A percentile compares a stretch with the other conserved stretches of the same genome.
These are phyloP conservation scores for Wickerhamiella sergipiensis DNA, from an alignment of 805 yeast genomes.

Conservation along the genomic window DNA sequence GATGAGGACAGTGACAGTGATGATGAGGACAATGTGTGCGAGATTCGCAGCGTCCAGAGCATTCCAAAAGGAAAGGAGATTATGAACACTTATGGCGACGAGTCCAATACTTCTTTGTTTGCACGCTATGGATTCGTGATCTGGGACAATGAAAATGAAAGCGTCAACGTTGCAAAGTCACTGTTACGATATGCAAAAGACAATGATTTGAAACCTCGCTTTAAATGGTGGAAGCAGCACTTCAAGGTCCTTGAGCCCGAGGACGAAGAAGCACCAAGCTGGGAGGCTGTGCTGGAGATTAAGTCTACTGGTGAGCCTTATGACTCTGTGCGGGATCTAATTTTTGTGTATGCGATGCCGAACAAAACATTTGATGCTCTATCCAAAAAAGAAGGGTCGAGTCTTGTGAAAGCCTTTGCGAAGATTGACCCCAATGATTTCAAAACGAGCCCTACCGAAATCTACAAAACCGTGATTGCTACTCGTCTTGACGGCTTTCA, in stretches of 20 bases:
- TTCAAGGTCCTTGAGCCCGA: neutral
- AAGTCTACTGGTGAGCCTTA: neutral
- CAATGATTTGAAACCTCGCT: neutral
- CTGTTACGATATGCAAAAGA: neutral
- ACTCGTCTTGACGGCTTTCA: neutral
- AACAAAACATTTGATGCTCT: neutral
- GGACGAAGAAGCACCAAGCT: neutral
- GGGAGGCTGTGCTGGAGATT: neutral
- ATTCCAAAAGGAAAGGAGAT: constrained; percentile 45
- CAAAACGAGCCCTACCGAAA: neutral
- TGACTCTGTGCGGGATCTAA: neutral
- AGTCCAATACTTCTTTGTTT: constrained; percentile 49
- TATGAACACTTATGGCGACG: constrained; percentile 72
- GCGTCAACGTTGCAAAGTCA: constrained; percentile 32
- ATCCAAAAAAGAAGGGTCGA: neutral
- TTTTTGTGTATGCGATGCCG: neutral
- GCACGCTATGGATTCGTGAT: constrained; percentile 70
- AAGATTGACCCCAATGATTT: neutral
- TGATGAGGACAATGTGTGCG: constrained; percentile 41
- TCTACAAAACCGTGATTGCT: neutral
- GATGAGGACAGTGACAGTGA: constrained; percentile 12
- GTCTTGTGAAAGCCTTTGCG: neutral
- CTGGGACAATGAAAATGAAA: constrained; percentile 39
- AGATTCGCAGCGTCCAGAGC: constrained; percentile 37
- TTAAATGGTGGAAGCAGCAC: constrained; percentile 1